These are phyloP conservation scores for Clausena lansium DNA, from an alignment of 345 rosid species.

Conservation along the genomic window DNA sequence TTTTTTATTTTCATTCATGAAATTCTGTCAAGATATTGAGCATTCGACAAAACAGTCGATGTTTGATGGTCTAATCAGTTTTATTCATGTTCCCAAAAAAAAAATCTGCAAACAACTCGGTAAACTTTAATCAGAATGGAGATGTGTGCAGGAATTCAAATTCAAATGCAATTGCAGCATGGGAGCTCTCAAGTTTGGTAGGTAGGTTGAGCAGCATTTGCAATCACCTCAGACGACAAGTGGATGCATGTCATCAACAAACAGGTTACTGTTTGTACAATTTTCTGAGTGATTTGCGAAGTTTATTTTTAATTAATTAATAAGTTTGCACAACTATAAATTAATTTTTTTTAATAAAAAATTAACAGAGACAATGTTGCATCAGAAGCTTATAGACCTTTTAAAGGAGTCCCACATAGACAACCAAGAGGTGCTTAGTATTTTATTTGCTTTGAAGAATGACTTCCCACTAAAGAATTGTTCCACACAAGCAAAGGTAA, in stretches of 20 bases:
- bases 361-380: constrained; percentile 50
- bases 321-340: neutral
- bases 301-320: neutral
- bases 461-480: constrained; percentile 60
- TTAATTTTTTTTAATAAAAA: neutral
- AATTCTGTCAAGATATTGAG: neutral
- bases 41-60: neutral
- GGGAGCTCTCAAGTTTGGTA: constrained; percentile 65
- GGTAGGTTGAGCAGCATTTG: constrained; percentile 41
- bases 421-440: constrained; percentile 63
- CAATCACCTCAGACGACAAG: constrained; percentile 43
- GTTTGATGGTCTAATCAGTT: neutral
- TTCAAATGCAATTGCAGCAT: constrained; percentile 41
- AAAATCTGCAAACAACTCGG: neutral
- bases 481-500: constrained; percentile 45
- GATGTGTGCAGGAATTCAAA: constrained; percentile 35
- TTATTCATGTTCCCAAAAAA: neutral
- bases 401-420: constrained; percentile 40
- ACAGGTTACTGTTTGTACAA: constrained; percentile 41
- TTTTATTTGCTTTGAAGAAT: constrained; percentile 52
- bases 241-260: constrained; percentile 53
- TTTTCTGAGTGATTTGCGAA: constrained; percentile 2
- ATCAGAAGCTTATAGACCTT: constrained; percentile 49
- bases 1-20: neutral
- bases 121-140: neutral